A percentile compares a stretch with the other conserved stretches of the same genome.
Conservation (phyloP, 495 filamentous ascomycete genomes). For the Penicillium cosmopolitanum region DNA sequence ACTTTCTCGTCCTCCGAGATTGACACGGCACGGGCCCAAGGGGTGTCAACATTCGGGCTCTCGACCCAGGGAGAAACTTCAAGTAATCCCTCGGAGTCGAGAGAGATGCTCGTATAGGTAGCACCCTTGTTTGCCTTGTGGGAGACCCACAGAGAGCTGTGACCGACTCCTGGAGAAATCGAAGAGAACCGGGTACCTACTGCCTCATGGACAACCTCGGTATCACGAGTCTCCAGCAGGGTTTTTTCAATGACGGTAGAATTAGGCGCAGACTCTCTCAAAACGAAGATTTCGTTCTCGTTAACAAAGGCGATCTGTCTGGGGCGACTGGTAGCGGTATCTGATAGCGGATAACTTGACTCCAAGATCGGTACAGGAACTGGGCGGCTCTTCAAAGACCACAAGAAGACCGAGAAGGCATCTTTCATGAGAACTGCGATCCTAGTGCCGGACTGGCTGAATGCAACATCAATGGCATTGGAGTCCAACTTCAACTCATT, state of each 20-base stretch:
- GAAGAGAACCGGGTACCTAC: slow-evolving; percentile 40
- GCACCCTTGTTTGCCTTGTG: slow-evolving; percentile 33
- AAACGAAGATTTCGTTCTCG: slow-evolving; percentile 49
- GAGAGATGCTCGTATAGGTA: slow-evolving; percentile 36
- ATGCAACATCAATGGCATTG: slow-evolving; percentile 72
- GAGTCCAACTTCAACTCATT: slow-evolving; percentile 68
- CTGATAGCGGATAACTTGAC: slow-evolving; percentile 50
- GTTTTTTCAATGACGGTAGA: slow-evolving; percentile 42
- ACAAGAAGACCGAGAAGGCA: slow-evolving; percentile 66
- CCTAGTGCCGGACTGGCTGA: slow-evolving; percentile 64
- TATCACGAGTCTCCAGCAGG: slow-evolving; percentile 40
- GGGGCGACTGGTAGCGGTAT: slow-evolving; percentile 36
- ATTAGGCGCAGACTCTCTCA: slow-evolving; percentile 39
- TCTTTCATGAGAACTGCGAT: slow-evolving; percentile 73
- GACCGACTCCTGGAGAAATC: slow-evolving; percentile 42
- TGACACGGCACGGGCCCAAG: slow-evolving; percentile 43
- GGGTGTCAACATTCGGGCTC: slow-evolving; percentile 42
- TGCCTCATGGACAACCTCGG: slow-evolving; percentile 36
- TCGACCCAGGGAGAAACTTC: slow-evolving; percentile 33
- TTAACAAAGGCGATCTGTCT: slow-evolving; percentile 49
- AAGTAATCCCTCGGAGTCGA: slow-evolving; percentile 18
- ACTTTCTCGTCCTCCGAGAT: slow-evolving; percentile 48
- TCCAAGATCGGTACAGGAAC: slow-evolving; percentile 48
- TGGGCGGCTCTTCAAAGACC: slow-evolving; percentile 57
- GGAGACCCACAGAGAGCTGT: slow-evolving; percentile 49